Evolutionary conservation across 768 basidiomycete species (phyloP).

Genomic region (Boletus sensibilis): DNA sequence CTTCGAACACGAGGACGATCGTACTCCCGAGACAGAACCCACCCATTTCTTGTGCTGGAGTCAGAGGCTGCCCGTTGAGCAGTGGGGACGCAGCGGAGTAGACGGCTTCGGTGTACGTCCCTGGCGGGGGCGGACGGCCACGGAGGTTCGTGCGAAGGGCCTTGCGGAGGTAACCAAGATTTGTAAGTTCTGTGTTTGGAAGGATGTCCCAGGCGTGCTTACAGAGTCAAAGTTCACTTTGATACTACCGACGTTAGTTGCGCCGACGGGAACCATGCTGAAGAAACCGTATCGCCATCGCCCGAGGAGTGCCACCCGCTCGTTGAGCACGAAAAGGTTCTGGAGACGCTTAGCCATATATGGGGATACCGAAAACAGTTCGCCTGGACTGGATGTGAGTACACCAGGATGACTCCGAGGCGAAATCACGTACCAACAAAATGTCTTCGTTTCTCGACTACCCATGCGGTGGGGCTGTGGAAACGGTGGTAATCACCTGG

Average conservation of each 20-base stretch:
- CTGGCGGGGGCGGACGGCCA: slow-evolving; percentile 66
- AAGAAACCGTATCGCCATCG: slow-evolving; percentile 97
- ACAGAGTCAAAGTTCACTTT: slow-evolving; percentile 93
- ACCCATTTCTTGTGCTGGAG: slow-evolving; percentile 92
- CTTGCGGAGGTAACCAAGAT: slow-evolving; percentile 35
- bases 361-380: slow-evolving; percentile 94
- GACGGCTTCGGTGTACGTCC: slow-evolving; percentile 89
- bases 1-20: slow-evolving; percentile 96
- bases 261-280: slow-evolving; percentile 95
- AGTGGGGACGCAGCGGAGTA: slow-evolving; percentile 83
- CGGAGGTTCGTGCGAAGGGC: slow-evolving; percentile 88
- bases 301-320: slow-evolving; percentile 92
- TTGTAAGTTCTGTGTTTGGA: neutral
- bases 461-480: slow-evolving; percentile 95
- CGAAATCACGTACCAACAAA: slow-evolving; percentile 69
- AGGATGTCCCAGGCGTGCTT: slow-evolving; percentile 4
- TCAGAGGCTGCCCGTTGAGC: slow-evolving; percentile 84
- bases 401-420: neutral
- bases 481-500: slow-evolving; percentile 99
- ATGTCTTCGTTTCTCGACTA: slow-evolving; percentile 92
- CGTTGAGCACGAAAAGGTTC: slow-evolving; percentile 96
- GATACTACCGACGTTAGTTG: slow-evolving; percentile 97
- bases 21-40: slow-evolving; percentile 95
- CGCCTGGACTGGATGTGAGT: slow-evolving; percentile 47
- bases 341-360: slow-evolving; percentile 90